phyloP scores from a whole-genome alignment of 2,329 filamentous ascomycete species.

The Aspergillus brasiliensis region DNA sequence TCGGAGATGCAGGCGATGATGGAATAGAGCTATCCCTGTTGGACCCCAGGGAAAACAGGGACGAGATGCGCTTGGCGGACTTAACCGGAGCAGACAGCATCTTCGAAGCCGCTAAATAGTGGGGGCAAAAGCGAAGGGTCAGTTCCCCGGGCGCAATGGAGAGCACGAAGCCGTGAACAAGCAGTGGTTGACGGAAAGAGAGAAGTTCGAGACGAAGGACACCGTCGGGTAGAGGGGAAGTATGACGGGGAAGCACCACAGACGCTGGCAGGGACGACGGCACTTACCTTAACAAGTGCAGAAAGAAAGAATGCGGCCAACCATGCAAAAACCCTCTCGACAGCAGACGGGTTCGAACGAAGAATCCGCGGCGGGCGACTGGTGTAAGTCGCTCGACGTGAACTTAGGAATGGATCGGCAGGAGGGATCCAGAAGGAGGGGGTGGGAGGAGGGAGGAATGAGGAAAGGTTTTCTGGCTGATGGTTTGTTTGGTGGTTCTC shows the following conservation, averaged over 20 bases:
- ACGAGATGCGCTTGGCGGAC: constrained; percentile 49
- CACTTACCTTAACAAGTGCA: constrained; percentile 15
- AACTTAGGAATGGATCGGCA: constrained; percentile 40
- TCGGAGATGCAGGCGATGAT: constrained; percentile 30
- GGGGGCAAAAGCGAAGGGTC: constrained; percentile 5
- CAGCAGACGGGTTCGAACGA: neutral
- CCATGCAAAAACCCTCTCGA: constrained; percentile 15
- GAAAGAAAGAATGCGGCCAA: constrained; percentile 25
- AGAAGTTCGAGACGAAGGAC: constrained; percentile 13
- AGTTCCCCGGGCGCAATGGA: constrained; percentile 4
- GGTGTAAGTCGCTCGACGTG: constrained; percentile 11
- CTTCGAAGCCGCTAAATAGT: constrained; percentile 17
- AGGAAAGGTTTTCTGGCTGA: neutral
- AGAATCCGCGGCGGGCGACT: constrained; percentile 12
- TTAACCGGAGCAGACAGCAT: constrained; percentile 47
- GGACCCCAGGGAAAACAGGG: constrained; percentile 46
- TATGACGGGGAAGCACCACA: constrained; percentile 2
- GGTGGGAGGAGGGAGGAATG: constrained; percentile 5
- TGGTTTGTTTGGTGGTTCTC: neutral
- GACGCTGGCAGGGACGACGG: constrained; percentile 2
- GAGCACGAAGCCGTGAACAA: constrained; percentile 1
- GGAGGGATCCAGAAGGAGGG: constrained; percentile 30
- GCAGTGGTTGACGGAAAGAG: neutral
- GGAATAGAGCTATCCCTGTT: constrained; percentile 37
- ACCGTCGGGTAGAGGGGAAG: constrained; percentile 6